Percentiles rank a stretch among this genome's conserved stretches.
These are phyloP conservation scores for Bipolaris victoriae DNA, from an alignment of 2,329 filamentous ascomycete genomes.

Conservation along the genomic window DNA sequence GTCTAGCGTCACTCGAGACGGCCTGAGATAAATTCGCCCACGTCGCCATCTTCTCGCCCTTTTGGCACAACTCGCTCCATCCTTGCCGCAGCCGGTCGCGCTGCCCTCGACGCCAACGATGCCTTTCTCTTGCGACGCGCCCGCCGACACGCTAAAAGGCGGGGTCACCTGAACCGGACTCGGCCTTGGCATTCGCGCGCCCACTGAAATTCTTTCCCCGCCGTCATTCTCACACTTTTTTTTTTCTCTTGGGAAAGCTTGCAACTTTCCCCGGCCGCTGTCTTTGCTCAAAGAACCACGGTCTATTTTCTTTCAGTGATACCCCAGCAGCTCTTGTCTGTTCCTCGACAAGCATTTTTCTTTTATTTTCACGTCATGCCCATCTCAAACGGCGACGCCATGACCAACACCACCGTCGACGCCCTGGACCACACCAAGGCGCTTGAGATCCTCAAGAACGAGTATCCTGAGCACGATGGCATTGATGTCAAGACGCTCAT, in stretches of 20 bases:
- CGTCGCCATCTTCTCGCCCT: not conserved
- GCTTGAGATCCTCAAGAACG: slow-evolving; percentile 74
- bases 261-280: slow-evolving; percentile 64
- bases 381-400: slow-evolving; percentile 68
- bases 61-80: not conserved
- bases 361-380: slow-evolving; percentile 65
- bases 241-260: slow-evolving; percentile 57
- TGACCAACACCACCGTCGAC: slow-evolving; percentile 59
- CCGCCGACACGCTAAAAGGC: slow-evolving; percentile 23
- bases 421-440: slow-evolving; percentile 77
- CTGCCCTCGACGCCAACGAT: not conserved
- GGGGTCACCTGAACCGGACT: slow-evolving; percentile 21
- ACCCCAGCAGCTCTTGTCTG: slow-evolving; percentile 27
- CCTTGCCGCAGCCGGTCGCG: not conserved
- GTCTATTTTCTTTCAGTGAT: slow-evolving; percentile 41
- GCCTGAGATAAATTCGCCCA: slow-evolving; percentile 1
- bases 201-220: slow-evolving; percentile 35
- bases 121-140: slow-evolving; percentile 10
- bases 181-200: slow-evolving; percentile 15
- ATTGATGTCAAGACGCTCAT: slow-evolving; percentile 85
- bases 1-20: slow-evolving; percentile 4
- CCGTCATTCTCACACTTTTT: slow-evolving; percentile 30
- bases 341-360: slow-evolving; percentile 40
- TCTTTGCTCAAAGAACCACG: slow-evolving; percentile 37
- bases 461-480: slow-evolving; percentile 83